Conservation (phyloP, 805 yeast genomes). For the Candida easanensis region DNA sequence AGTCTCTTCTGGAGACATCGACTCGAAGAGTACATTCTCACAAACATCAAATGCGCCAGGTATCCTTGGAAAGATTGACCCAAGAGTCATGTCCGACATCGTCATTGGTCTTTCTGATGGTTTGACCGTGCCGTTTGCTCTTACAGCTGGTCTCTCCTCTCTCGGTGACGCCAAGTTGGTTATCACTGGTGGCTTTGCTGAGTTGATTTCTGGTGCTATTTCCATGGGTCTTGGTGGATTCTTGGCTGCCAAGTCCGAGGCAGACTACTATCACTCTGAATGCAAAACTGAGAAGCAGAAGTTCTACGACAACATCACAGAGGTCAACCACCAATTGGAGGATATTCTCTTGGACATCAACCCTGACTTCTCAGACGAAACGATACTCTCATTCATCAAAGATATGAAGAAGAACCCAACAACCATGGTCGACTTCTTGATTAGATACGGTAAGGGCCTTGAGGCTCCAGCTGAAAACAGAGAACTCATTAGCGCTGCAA, state of each 20-base stretch:
- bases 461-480: constrained; percentile 95
- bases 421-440: constrained; percentile 79
- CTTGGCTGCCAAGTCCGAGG: constrained; percentile 89
- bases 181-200: constrained; percentile 97
- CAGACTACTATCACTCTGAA: constrained; percentile 68
- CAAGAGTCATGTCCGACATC: constrained; percentile 90
- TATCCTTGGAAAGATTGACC: constrained; percentile 62
- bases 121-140: constrained; percentile 96
- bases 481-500: constrained; percentile 81
- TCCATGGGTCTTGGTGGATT: constrained; percentile 98
- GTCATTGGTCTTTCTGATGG: constrained; percentile 96
- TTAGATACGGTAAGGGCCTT: constrained; percentile 85
- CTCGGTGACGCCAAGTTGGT: constrained; percentile 88
- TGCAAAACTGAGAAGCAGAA: constrained; percentile 68
- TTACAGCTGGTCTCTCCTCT: constrained; percentile 92
- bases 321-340: constrained; percentile 72
- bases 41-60: constrained; percentile 13
- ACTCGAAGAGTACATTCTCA: constrained; percentile 12
- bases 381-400: constrained; percentile 67
- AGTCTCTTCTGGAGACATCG: constrained; percentile 2
- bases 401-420: constrained; percentile 80
- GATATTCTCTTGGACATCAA: constrained; percentile 75
- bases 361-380: constrained; percentile 56
- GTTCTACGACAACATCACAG: constrained; percentile 62
- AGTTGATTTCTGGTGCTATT: constrained; percentile 93